Conservation (phyloP, 208 protist genomes). For the Endotrypanum monterogeii region DNA sequence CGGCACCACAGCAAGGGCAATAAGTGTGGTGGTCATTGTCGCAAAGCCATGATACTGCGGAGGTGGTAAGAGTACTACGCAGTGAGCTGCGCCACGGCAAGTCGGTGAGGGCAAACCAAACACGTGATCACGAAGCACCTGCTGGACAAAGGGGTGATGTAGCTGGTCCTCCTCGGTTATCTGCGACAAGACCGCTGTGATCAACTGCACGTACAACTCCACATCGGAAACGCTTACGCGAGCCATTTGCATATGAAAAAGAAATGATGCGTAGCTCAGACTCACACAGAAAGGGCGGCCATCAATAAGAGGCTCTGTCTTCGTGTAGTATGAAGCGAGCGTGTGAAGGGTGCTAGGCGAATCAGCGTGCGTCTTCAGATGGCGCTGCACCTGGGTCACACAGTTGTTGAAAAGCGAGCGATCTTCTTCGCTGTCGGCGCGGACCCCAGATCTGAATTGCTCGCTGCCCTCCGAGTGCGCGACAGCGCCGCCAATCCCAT, state of each 20-base stretch:
- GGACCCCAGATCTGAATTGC: conserved; percentile 8
- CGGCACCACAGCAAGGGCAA: conserved; percentile 60
- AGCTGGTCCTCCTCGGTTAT: conserved; percentile 63
- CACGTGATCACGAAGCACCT: conserved; percentile 82
- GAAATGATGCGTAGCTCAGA: conserved; percentile 87
- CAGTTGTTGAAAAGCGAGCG: conserved; percentile 75
- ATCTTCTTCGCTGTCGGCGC: conserved; percentile 37
- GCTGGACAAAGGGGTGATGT: conserved; percentile 79
- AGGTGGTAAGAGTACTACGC: conserved; percentile 78
- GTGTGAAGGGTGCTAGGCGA: conserved; percentile 83
- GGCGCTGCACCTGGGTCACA: conserved; percentile 80
- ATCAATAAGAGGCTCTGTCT: conserved; percentile 70
- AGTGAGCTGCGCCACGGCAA: conserved; percentile 72
- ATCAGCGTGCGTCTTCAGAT: conserved; percentile 68
- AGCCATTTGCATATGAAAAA: conserved; percentile 92
- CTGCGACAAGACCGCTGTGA: conserved; percentile 67
- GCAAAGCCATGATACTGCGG: conserved; percentile 87
- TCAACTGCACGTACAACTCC: conserved; percentile 85
- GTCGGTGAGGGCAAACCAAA: conserved; percentile 86
- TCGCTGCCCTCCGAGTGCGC: neutral
- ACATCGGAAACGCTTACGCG: conserved; percentile 80
- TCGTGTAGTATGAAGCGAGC: conserved; percentile 89
- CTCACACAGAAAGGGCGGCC: conserved; percentile 85
- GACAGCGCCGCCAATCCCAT: neutral
- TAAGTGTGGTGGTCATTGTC: conserved; percentile 60